Conservation (phyloP, 2,329 filamentous ascomycete genomes). For the Grosmannia huntii region DNA sequence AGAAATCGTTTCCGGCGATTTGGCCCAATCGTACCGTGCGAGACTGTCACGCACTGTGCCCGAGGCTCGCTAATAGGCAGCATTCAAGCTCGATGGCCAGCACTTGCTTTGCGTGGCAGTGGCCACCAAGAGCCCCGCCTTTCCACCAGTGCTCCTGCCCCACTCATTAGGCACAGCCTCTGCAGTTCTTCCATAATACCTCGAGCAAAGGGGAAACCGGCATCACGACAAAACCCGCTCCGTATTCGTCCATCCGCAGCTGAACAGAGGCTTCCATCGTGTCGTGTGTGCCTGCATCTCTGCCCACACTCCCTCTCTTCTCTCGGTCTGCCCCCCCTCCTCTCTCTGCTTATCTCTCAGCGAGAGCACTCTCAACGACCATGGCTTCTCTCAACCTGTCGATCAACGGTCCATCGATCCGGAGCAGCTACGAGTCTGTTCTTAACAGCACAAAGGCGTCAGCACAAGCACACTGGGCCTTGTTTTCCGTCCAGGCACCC, state of each 20-base stretch:
- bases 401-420: slow-evolving; percentile 70
- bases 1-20: too few relatives aligned
- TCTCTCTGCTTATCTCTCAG: slow-evolving; percentile 4
- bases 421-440: slow-evolving; percentile 58
- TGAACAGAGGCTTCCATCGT: neutral
- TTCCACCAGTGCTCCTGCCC: neutral
- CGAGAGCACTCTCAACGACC: slow-evolving; percentile 11
- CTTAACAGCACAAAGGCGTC: slow-evolving; percentile 38
- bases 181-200: neutral
- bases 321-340: neutral
- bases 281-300: neutral
- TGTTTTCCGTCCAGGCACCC: slow-evolving; percentile 87
- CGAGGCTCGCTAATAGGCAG: neutral
- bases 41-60: too few relatives aligned
- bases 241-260: neutral
- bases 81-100: neutral
- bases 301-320: neutral
- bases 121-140: neutral
- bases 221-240: neutral
- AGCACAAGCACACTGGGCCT: slow-evolving; percentile 78
- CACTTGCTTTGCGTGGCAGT: neutral
- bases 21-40: too few relatives aligned
- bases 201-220: neutral
- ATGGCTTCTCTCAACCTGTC: slow-evolving; percentile 78
- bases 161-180: neutral